Conservation (phyloP, 768 basidiomycete species). For the Russula dissimulans region DNA sequence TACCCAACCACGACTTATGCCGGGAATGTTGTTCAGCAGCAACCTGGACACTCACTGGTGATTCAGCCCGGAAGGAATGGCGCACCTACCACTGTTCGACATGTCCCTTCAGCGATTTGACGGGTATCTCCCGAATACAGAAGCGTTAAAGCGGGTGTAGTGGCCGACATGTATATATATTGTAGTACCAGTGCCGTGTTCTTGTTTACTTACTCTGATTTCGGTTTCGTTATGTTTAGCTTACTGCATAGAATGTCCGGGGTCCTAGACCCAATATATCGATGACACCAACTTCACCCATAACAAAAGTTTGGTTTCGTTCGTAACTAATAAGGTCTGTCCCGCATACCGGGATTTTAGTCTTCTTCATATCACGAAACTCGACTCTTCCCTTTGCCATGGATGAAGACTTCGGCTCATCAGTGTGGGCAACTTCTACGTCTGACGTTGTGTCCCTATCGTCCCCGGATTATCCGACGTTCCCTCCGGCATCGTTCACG, state of each 20-base stretch:
- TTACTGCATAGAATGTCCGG: conserved; percentile 10
- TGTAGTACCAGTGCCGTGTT: background rate
- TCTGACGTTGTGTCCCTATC: conserved; percentile 2
- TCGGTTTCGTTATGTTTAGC: background rate
- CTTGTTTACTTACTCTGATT: too few species aligned
- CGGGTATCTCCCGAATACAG: background rate
- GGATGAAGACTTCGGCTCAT: conserved; percentile 69
- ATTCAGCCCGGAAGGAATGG: conserved; percentile 15
- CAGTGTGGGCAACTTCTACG: conserved; percentile 56
- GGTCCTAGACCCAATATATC: background rate
- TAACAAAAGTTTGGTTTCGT: background rate
- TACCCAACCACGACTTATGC: conserved; percentile 3
- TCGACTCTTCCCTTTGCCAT: conserved; percentile 26
- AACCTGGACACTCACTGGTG: conserved; percentile 9
- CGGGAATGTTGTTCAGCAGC: conserved; percentile 12
- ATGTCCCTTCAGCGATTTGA: background rate
- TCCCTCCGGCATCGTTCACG: conserved; percentile 21
- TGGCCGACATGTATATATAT: background rate
- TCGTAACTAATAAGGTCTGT: background rate
- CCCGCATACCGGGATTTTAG: background rate
- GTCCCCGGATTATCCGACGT: conserved; percentile 3
- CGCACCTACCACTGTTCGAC: conserved; percentile 1
- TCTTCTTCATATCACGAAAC: background rate
- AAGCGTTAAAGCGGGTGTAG: background rate
- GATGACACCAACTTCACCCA: background rate